These are phyloP conservation scores for Colletotrichum sp. DNA, from an alignment of 2,329 filamentous ascomycete species.

Conservation along the genomic window DNA sequence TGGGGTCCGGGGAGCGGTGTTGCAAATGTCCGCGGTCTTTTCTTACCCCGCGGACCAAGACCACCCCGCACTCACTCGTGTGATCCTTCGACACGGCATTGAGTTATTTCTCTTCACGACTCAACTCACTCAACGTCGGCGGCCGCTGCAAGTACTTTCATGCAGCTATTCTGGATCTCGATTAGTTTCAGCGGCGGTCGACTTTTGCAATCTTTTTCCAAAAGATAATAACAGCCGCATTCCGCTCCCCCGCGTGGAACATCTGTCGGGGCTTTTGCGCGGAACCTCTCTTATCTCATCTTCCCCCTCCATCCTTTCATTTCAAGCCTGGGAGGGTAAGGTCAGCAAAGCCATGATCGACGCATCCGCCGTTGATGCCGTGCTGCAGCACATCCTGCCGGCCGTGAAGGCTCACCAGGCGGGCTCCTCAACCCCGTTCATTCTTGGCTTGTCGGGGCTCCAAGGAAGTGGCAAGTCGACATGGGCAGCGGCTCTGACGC, in stretches of 20 bases:
- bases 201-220: background rate
- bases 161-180: background rate
- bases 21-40: background rate
- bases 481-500: conserved; percentile 12
- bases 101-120: background rate
- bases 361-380: background rate
- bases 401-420: background rate
- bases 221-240: background rate
- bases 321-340: background rate
- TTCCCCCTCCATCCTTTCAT: background rate
- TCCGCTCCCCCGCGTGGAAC: background rate
- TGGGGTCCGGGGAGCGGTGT: conserved; percentile 7
- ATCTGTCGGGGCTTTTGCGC: background rate
- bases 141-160: background rate
- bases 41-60: background rate
- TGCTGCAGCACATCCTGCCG: conserved; percentile 5
- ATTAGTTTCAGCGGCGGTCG: background rate
- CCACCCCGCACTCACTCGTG: background rate
- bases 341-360: background rate
- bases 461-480: conserved; percentile 21
- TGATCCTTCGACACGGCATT: background rate
- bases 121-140: background rate
- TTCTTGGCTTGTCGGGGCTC: conserved; percentile 13
- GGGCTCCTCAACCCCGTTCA: background rate
- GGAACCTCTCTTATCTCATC: background rate